These are phyloP conservation scores for Pachysolen tannophilus DNA, from an alignment of 805 yeast species.

Conservation along the genomic window DNA sequence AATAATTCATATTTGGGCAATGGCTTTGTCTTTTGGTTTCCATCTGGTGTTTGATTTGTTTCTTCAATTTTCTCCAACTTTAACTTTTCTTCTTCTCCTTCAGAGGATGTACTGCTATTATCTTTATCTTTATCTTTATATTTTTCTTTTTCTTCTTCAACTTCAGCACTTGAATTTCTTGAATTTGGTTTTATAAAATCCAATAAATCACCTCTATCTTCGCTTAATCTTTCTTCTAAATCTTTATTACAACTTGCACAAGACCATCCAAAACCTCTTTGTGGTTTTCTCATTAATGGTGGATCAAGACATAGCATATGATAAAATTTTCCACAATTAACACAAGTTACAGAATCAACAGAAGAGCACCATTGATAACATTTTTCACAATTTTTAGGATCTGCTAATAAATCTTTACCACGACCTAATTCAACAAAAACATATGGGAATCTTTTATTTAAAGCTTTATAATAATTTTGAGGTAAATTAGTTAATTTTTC, in stretches of 20 bases:
- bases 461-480: slow-evolving; percentile 47
- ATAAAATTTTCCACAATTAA: slow-evolving; percentile 60
- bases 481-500: slow-evolving; percentile 49
- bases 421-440: slow-evolving; percentile 68
- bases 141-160: slow-evolving; percentile 4
- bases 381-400: slow-evolving; percentile 62
- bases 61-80: slow-evolving; percentile 5
- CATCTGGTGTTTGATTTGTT: slow-evolving; percentile 5
- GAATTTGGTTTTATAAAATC: slow-evolving; percentile 5
- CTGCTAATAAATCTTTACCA: slow-evolving; percentile 51
- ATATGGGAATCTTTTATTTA: slow-evolving; percentile 61
- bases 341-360: slow-evolving; percentile 69
- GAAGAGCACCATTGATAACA: slow-evolving; percentile 84
- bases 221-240: slow-evolving; percentile 35
- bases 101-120: too few species aligned
- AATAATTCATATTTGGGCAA: slow-evolving; percentile 49
- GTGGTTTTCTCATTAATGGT: slow-evolving; percentile 71
- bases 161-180: slow-evolving; percentile 5
- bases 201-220: slow-evolving; percentile 25
- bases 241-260: slow-evolving; percentile 72
- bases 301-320: slow-evolving; percentile 86
- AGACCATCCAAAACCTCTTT: slow-evolving; percentile 85
- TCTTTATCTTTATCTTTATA: background rate
- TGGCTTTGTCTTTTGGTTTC: slow-evolving; percentile 5
- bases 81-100: slow-evolving; percentile 1